Evolutionary conservation across 208 protist genomes (phyloP), one percentile per base, ranked within the genome.

Genomic region (Trypanosomatidae sp.): DNA sequence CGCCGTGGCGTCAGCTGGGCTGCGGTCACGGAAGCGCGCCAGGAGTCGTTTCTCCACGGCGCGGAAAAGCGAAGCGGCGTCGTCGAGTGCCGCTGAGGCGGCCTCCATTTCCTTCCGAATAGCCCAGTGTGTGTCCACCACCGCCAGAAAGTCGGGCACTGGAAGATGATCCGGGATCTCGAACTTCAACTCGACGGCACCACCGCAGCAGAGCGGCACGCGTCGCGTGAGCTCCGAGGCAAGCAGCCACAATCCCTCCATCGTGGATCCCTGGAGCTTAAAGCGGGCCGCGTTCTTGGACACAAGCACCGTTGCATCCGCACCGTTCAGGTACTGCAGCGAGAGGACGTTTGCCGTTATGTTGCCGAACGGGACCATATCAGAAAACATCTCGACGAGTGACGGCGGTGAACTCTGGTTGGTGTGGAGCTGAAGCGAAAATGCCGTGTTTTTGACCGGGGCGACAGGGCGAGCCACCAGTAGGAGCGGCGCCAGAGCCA

Each of bases 1-100:
- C n/a, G 88, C 82, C 4, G 87, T 78, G 6, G 90, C 67, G 36
- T 86, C 82, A 19, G 81, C 80, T 12, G 95, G 94, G 77, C 92
- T 98, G 28, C 87, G 81, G 67, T 98, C 95, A 33, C 97, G 95
- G 71, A 97, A 98, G 36, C 95, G 77, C 5, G 88, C 78, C 7
- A 98, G 76, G 17, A 98, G 77, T 4, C 96, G 88, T 84, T 98
- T 98, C 80, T 99, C 86, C 28, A 98, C 88, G 1, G 83, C 84
- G 13, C 96, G 78, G 68, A 97, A 92, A 46, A 94, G 81, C n/a
- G 87, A 70, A 0, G 91, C 90, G 17, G 83, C 82, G 15, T 82
- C 19, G 39, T 87, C 81, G 44, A 98, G 77, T 2, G 39, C 58
- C 1, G 74, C 41, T 19, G 86, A 49, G 59, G 88, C 88, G 13